Evolutionary conservation across 495 filamentous ascomycete genomes (phyloP).

Genomic region (Tricharina praecox): DNA sequence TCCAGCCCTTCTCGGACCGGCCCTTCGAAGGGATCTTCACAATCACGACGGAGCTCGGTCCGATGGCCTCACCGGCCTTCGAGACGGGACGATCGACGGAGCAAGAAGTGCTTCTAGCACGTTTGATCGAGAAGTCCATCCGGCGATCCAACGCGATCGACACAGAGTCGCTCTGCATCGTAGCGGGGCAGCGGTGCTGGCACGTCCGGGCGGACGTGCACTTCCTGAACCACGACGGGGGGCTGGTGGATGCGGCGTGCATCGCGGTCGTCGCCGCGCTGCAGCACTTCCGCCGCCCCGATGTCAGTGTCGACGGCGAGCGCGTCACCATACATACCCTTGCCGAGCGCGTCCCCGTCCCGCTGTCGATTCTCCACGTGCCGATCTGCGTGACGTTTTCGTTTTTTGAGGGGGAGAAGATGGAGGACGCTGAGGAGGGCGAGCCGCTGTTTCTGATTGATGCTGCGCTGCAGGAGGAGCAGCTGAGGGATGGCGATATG

Average conservation of each 20-base stretch:
- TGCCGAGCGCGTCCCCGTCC: constrained; percentile 76
- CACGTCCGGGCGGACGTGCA: constrained; percentile 76
- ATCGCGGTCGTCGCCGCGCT: constrained; percentile 74
- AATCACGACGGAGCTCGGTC: constrained; percentile 73
- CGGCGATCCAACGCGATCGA: constrained; percentile 82
- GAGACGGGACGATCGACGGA: constrained; percentile 69
- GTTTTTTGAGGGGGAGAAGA: constrained; percentile 34
- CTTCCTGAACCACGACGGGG: constrained; percentile 74
- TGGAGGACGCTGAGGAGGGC: constrained; percentile 18
- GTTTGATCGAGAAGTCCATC: constrained; percentile 79
- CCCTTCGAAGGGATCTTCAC: constrained; percentile 89
- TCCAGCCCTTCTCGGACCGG: constrained; percentile 65
- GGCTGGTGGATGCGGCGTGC: constrained; percentile 68
- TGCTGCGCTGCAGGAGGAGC: constrained; percentile 67
- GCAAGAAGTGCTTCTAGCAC: constrained; percentile 65
- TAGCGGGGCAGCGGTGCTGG: constrained; percentile 83
- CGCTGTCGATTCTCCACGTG: constrained; percentile 72
- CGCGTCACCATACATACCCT: constrained; percentile 62
- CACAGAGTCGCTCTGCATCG: constrained; percentile 84
- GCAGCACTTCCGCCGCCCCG: constrained; percentile 75
- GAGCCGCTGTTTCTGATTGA: constrained; percentile 50
- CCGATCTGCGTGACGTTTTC: constrained; percentile 77
- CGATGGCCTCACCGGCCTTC: constrained; percentile 85
- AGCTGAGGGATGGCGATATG: constrained; percentile 64
- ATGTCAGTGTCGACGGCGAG: constrained; percentile 68